Conservation (phyloP, 148 eudicot species). For the Arbutus unedo region DNA sequence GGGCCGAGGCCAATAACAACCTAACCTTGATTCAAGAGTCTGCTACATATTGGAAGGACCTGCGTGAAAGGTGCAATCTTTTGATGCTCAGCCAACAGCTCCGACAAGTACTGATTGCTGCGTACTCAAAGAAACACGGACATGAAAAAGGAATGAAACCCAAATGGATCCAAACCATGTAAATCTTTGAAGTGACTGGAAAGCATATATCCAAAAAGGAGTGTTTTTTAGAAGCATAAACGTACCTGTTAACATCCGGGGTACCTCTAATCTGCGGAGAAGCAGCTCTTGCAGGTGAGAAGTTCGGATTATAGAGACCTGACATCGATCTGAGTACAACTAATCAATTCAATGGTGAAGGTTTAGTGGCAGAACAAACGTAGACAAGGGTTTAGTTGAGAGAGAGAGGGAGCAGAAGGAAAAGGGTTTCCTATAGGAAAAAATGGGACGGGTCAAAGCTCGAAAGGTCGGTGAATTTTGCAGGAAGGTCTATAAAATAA, state of each 20-base stretch:
- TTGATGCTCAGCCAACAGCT: constrained; percentile 90
- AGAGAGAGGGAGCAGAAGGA: constrained; percentile 1
- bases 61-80: constrained; percentile 90
- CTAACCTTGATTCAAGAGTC: constrained; percentile 91
- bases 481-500: constrained; percentile 5
- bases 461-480: constrained; percentile 21
- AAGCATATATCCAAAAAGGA: constrained; percentile 3
- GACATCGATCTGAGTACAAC: constrained; percentile 49
- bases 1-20: background rate
- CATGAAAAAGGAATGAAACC: background rate
- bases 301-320: constrained; percentile 68
- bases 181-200: background rate
- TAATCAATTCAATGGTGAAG: background rate
- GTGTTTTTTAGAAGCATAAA: background rate
- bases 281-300: constrained; percentile 75
- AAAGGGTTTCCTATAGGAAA: constrained; percentile 11
- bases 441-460: background rate
- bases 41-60: constrained; percentile 85
- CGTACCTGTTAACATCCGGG: constrained; percentile 48
- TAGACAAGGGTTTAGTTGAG: background rate
- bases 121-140: constrained; percentile 4
- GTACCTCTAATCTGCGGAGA: constrained; percentile 86
- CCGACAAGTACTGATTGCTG: constrained; percentile 85
- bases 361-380: constrained; percentile 15
- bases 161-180: constrained; percentile 11